These are phyloP conservation scores for Friedmanniomyces endolithicus DNA, from an alignment of 495 filamentous ascomycete genomes.

Conservation along the genomic window DNA sequence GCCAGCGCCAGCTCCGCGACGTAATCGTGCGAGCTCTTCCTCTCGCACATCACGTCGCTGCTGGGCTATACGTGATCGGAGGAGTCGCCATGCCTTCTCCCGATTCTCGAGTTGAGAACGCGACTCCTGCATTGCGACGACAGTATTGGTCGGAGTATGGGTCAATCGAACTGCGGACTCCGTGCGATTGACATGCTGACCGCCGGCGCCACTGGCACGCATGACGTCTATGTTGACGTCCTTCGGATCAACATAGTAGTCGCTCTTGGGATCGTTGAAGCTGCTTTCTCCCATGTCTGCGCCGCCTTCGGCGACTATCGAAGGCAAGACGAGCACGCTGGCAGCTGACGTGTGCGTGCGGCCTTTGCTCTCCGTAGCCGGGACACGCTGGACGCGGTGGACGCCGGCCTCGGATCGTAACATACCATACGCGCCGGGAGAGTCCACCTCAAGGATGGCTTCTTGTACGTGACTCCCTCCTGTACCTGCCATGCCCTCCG, in stretches of 20 bases:
- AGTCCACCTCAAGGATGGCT: conserved; percentile 75
- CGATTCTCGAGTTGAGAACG: conserved; percentile 85
- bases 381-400: conserved; percentile 86
- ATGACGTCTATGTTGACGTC: conserved; percentile 84
- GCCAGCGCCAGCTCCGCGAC: conserved; percentile 62
- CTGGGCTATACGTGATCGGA: conserved; percentile 75
- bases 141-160: conserved; percentile 74
- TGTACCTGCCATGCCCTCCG: conserved; percentile 40
- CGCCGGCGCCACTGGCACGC: conserved; percentile 82
- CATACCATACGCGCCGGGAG: conserved; percentile 60
- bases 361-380: conserved; percentile 77
- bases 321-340: conserved; percentile 79
- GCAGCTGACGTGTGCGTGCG: conserved; percentile 89
- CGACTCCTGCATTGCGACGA: conserved; percentile 83
- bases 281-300: conserved; percentile 40
- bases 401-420: conserved; percentile 84
- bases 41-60: conserved; percentile 70
- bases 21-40: conserved; percentile 58
- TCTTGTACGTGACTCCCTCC: conserved; percentile 44
- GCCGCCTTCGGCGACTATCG: conserved; percentile 47
- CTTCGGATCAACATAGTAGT: conserved; percentile 76
- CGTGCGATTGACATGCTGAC: conserved; percentile 96
- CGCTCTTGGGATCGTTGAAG: conserved; percentile 70
- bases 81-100: conserved; percentile 68
- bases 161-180: conserved; percentile 91